Conservation (phyloP, 75 land plant genomes). For the Sequoia sempervirens region DNA sequence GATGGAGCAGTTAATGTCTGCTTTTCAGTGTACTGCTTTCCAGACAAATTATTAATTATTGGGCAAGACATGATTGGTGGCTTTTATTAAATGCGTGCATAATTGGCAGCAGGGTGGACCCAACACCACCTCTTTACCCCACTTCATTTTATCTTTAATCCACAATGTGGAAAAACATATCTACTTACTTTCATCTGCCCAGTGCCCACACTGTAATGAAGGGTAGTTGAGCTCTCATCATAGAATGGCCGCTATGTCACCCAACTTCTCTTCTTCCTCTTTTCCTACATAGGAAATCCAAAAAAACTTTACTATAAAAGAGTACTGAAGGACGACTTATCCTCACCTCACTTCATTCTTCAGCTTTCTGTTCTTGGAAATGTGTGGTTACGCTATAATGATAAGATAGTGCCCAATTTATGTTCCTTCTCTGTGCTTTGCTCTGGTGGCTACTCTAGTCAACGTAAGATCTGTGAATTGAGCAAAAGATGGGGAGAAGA, state of each 20-base stretch:
- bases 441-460: background rate
- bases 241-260: background rate
- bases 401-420: background rate
- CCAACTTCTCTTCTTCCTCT: background rate
- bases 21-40: no score
- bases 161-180: background rate
- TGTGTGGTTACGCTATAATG: no score
- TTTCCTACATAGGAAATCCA: no score
- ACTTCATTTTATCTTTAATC: background rate
- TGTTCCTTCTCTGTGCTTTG: no score
- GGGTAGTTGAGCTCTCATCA: background rate
- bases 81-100: background rate
- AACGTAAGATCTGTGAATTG: background rate
- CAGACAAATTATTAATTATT: no score
- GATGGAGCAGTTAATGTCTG: no score
- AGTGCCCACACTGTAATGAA: background rate
- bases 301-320: no score
- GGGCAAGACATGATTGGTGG: background rate
- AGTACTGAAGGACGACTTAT: background rate
- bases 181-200: background rate
- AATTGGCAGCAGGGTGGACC: no score
- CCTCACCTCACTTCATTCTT: no score
- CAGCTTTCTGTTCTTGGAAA: no score
- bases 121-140: no score
- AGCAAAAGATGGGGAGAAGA: conserved; percentile 12